These are phyloP conservation scores for Apiospora hydei DNA, from an alignment of 2,329 filamentous ascomycete species.

Conservation along the genomic window DNA sequence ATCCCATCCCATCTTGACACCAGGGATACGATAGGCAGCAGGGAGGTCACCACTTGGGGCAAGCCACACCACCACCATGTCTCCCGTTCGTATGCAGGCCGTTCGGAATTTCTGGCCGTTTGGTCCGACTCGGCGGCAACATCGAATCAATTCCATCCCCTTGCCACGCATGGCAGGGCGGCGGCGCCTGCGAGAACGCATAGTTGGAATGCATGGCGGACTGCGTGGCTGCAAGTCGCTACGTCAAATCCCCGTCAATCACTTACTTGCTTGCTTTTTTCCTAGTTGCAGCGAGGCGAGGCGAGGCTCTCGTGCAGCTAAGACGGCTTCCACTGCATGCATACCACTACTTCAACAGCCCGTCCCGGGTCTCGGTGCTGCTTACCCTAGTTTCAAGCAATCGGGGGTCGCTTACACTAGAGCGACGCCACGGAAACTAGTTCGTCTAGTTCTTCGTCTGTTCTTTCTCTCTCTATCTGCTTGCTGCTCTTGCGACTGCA, in stretches of 20 bases:
- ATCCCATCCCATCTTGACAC: constrained; percentile 8
- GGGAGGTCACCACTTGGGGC: background rate
- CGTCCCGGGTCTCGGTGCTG: constrained; percentile 9
- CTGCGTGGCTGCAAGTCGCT: background rate
- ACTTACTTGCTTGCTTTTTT: background rate
- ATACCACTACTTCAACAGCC: background rate
- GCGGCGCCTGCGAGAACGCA: background rate
- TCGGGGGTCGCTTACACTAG: constrained; percentile 9
- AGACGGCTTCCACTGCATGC: background rate
- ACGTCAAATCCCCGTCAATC: background rate
- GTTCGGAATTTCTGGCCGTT: background rate
- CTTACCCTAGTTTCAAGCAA: background rate
- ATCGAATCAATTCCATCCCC: background rate
- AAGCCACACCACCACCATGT: background rate
- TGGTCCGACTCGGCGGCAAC: constrained; percentile 7
- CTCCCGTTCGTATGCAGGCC: constrained; percentile 1
- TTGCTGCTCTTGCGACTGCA: background rate
- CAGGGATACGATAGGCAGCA: background rate
- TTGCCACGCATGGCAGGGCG: background rate
- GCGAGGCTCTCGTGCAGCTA: background rate
- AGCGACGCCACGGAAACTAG: background rate
- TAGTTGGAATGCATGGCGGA: too few species aligned
- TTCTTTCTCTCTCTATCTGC: background rate
- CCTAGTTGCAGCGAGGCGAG: background rate
- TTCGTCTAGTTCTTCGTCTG: background rate